Percentiles rank a stretch among this genome's conserved stretches.
These are phyloP conservation scores for Phoma sp. DNA, from an alignment of 2,329 filamentous ascomycete species.

Conservation along the genomic window DNA sequence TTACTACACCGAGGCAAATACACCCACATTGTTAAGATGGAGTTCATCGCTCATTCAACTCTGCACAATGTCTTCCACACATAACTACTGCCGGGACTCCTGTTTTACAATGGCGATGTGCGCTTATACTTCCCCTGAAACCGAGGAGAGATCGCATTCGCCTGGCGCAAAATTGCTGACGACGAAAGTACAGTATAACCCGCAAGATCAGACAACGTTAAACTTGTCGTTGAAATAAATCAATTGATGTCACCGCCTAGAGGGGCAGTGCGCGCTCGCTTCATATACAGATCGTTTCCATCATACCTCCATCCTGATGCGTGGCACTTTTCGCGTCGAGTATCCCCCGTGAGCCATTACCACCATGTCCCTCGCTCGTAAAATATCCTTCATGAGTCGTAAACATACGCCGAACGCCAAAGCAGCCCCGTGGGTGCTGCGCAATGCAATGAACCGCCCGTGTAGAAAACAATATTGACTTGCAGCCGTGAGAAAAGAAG, in stretches of 20 bases:
- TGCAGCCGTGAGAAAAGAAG: slow-evolving; percentile 10
- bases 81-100: no score
- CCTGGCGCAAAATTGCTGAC: no score
- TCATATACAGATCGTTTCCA: not conserved
- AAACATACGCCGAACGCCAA: slow-evolving; percentile 22
- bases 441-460: slow-evolving; percentile 10
- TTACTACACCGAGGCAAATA: no score
- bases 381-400: slow-evolving; percentile 9
- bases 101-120: no score
- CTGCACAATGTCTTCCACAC: no score
- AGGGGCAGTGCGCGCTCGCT: not conserved
- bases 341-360: slow-evolving; percentile 6
- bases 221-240: not conserved
- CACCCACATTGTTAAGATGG: no score
- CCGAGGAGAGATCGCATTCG: no score
- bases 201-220: not conserved
- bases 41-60: no score
- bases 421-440: slow-evolving; percentile 14
- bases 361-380: not conserved
- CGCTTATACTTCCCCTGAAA: no score
- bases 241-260: not conserved
- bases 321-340: not conserved
- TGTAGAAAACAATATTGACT: not conserved
- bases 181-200: not conserved
- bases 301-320: not conserved